Percentiles rank a stretch among this genome's conserved stretches.
Conservation (phyloP, 257 asterid genomes). For the Ilex asprella region DNA sequence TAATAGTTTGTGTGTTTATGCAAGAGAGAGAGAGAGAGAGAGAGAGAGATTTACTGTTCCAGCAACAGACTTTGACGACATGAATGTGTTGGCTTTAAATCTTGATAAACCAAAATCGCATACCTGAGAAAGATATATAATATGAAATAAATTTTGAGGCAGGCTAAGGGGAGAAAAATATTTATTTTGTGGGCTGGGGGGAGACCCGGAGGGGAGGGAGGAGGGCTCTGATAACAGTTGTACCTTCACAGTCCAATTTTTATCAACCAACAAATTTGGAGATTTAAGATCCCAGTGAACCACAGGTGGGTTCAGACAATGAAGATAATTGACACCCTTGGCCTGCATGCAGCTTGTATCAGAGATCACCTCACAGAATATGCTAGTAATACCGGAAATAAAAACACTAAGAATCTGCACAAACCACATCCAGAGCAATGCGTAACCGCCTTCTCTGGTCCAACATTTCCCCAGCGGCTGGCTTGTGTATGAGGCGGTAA, state of each 20-base stretch:
- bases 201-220: no score
- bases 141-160: neutral
- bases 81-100: conserved; percentile 86
- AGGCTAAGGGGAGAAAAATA: conserved; percentile 1
- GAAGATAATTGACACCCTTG: conserved; percentile 88
- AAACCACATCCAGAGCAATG: conserved; percentile 95
- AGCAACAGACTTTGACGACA: conserved; percentile 89
- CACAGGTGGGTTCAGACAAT: conserved; percentile 68
- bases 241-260: conserved; percentile 91
- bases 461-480: conserved; percentile 73
- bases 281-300: conserved; percentile 96
- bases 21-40: conserved; percentile 8
- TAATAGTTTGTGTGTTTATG: neutral
- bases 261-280: conserved; percentile 87
- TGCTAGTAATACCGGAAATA: neutral
- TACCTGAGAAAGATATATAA: conserved; percentile 36
- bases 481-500: conserved; percentile 82
- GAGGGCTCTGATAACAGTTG: neutral
- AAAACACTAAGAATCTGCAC: conserved; percentile 19
- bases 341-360: conserved; percentile 39
- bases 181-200: no score
- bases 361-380: conserved; percentile 5
- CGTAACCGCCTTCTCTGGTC: conserved; percentile 81
- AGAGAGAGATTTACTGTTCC: conserved; percentile 69
- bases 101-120: conserved; percentile 94